Evolutionary conservation across 768 basidiomycete species (phyloP), one percentile per base, ranked within the genome.

Genomic region (Clathrus columnatus): DNA sequence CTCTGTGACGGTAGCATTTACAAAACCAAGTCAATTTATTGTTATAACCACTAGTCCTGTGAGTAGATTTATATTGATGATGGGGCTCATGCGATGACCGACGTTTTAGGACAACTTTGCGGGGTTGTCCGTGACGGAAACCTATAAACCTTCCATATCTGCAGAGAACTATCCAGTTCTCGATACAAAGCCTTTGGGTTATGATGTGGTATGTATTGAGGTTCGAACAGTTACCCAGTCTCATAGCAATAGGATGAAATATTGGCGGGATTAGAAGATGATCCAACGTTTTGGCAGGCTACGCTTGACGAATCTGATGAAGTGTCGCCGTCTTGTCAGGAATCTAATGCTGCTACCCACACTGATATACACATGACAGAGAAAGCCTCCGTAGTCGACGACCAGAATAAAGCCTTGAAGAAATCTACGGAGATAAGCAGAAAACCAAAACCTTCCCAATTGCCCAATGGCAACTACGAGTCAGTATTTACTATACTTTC

Each of bases 21-120:
- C 73, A 10, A 89, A 83, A 61, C 87, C 89, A 2, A 91, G 88
- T 61, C 90, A 93, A 69, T 70, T 71, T 44, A 69, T 90, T 26
- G 60, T 71, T 14, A 78, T 85, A 45, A 72, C 78, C 23, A 76
- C 87, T 4, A 71, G 80, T 61, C 81, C 87, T 27, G 88, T 89
- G 69, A 62, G 71, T 57, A 45, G 21, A 16, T 7, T 45, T 48
- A 53, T 61, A 10, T 32, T 51, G 20, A 48, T n/a, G n/a, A 48
- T 56, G 30, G 47, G 60, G 44, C 42, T 47, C 24, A 51, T 57
- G 55, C 56, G 57, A 57, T 54, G 56, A 24, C 21, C 41, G 16
- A 46, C 7, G 23, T 52, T 28, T 56, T 62, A 92, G 87, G 91
- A 93, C 69, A 77, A 75, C 28, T 71, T 83, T 23, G 90, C 89